Evolutionary conservation across 176 grass and related monocot species (phyloP), one percentile per base, ranked within the genome.

Genomic region (Phoenix roebelenii): DNA sequence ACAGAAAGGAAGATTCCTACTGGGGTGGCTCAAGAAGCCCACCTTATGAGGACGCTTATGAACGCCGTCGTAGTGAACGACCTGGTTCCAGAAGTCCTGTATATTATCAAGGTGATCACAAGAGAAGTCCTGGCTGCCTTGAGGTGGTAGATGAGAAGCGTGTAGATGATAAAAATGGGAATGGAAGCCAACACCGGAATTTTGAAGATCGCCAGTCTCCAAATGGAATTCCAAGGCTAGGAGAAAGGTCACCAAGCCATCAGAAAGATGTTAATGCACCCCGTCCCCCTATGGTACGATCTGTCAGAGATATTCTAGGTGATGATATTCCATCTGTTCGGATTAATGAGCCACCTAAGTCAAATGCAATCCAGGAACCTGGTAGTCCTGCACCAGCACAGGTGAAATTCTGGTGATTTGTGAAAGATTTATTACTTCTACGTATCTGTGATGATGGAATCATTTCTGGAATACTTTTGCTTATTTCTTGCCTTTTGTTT

Each of bases 221-320:
- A 23, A 18, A 51, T 25, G 61, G 20, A 77, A 39, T 39, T 24
- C 61, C 39, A 64, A 64, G 22, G 61, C 39, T 16, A 23, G 61
- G 49, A 15, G 61, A 3, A 14, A 51, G 44, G n/a, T 50, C 61
- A 51, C 35, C 39, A 51, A 64, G 19, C 48, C 44, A 64, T 50
- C 48, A 24, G 49, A 64, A 51, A 64, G 61, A 64, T 49, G 49
- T 24, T 64, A 49, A 64, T 51, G 22, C 48, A 17, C 50, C 48
- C 6, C 25, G 50, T 23, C 24, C 22, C 19, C 61, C 48, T 17
- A 16, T 50, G 39, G 72, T 88, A 65, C 81, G 76, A 15, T 84
- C 93, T 69, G 66, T 92, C 29, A 87, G 84, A 22, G 93, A 98
- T 49, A 92, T 98, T 75, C 72, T 98, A 69, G 93, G 93, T 44